phyloP scores from a whole-genome alignment of 495 filamentous ascomycete genomes.

The Pyronema domesticum region DNA sequence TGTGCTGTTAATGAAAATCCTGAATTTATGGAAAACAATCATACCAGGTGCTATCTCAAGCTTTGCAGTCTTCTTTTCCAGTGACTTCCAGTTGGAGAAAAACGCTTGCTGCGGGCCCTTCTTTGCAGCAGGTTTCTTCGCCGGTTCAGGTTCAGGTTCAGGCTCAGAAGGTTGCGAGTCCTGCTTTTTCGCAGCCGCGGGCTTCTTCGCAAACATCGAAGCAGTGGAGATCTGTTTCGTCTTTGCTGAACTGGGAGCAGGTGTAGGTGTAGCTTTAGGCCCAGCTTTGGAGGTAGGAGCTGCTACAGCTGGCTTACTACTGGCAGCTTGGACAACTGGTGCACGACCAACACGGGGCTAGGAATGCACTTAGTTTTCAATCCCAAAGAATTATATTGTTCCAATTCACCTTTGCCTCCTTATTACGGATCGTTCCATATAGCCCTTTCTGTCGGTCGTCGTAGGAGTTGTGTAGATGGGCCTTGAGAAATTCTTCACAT shows the following conservation, averaged over 20 bases:
- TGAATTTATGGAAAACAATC: too few relatives aligned
- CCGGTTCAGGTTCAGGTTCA: constrained; percentile 3
- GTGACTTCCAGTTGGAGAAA: not conserved
- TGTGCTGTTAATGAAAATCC: too few relatives aligned
- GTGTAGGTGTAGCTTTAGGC: constrained; percentile 3
- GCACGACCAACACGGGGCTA: too few relatives aligned
- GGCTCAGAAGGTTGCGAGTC: not conserved
- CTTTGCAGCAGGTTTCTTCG: constrained; percentile 22
- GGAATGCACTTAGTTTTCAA: too few relatives aligned
- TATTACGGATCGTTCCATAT: constrained; percentile 57
- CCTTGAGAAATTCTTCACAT: constrained; percentile 32
- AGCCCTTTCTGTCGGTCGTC: constrained; percentile 23
- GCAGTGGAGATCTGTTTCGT: constrained; percentile 1
- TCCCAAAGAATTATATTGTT: not conserved
- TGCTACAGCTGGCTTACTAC: too few relatives aligned
- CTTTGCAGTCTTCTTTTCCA: constrained; percentile 24
- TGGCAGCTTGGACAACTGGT: too few relatives aligned
- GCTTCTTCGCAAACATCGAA: constrained; percentile 2
- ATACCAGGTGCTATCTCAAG: too few relatives aligned
- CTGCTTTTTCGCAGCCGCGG: not conserved
- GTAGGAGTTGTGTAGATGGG: too few relatives aligned
- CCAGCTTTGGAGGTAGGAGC: not conserved
- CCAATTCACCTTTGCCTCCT: constrained; percentile 33
- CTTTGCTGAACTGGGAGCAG: constrained; percentile 13
- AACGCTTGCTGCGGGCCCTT: constrained; percentile 35